Evolutionary conservation across 208 protist species (phyloP), one percentile per base, ranked within the genome.

Genomic region (Wallacemonas sp.): DNA sequence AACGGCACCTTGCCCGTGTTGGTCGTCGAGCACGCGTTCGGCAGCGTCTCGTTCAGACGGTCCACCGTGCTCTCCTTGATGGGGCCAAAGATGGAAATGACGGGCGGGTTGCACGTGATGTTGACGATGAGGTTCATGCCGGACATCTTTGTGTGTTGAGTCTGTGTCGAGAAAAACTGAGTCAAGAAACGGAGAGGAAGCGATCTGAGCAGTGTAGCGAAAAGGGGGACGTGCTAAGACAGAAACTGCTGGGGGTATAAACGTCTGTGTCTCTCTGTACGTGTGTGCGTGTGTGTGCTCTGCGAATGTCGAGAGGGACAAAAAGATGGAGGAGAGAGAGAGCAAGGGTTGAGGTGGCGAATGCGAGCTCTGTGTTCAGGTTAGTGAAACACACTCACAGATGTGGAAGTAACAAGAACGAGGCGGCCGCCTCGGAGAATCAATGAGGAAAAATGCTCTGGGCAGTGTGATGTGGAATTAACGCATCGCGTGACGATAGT

Each of bases 21-120:
- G 49, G 88, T 89, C 45, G 87, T 93, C n/a, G 91, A 89, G 72
- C 86, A 94, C 14, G 79, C 86, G 38, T 76, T 85, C 29, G 92
- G 92, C 32, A 97, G 80, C 3, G 77, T 67, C 41, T 87, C 81
- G 65, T 95, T 95, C 26, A 97, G 84, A 23, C 80, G 87, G 18
- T 95, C 86, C 54, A 97, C 86, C 1, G 91, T 97, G 73, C 80
- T 93, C 65, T 97, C 89, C 80, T 93, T 95, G 54, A 97, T 71
- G 42, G 89, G 89, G 18, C 92, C 92, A 61, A 93, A 81, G 67
- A 97, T 87, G 48, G 83, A 84, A 48, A 97, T 84, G 18, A 81
- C 67, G n/a, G 92, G 92, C 11, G 92, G 92, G 76, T 97, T 97
- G 76, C 88, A 91, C 46, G 89, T 97, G 46, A 97, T 69, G 73